Percentiles rank a stretch among this genome's conserved stretches.
Evolutionary conservation across 345 rosid genomes (phyloP).

Genomic region (Populus euphratica): DNA sequence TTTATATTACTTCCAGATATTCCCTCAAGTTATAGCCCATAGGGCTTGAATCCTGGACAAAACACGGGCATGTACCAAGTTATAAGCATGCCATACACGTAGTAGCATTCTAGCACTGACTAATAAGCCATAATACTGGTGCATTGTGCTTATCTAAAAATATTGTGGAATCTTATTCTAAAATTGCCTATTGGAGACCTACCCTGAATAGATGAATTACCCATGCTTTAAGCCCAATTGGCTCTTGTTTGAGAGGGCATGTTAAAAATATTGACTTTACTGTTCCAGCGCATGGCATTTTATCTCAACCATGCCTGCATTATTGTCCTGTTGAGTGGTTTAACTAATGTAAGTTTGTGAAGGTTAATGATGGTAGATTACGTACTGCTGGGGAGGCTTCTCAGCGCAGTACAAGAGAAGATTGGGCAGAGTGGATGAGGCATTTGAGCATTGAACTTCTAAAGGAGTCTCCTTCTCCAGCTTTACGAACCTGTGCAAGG

Average conservation of each 20-base stretch:
- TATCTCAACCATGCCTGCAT: not conserved
- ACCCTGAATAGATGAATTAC: not conserved
- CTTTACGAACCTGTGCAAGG: slow-evolving; percentile 91
- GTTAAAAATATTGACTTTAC: not conserved
- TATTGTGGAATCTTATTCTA: not conserved
- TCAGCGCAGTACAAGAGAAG: slow-evolving; percentile 98
- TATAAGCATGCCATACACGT: not conserved
- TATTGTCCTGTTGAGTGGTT: not conserved
- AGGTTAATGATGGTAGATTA: slow-evolving; percentile 88
- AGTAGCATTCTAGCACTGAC: not conserved
- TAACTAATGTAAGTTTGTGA: not conserved
- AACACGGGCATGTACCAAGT: not conserved
- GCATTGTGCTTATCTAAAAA: not conserved
- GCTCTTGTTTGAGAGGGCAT: not conserved
- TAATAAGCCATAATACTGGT: not conserved
- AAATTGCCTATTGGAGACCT: not conserved
- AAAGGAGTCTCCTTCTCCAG: slow-evolving; percentile 98
- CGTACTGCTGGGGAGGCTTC: slow-evolving; percentile 99
- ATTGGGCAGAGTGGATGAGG: slow-evolving; percentile 99
- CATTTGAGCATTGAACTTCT: slow-evolving; percentile 97
- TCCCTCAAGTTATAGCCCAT: not conserved
- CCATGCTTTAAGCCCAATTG: not conserved
- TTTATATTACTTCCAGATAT: not conserved
- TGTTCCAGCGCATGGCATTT: not conserved
- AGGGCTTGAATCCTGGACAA: not conserved